A percentile compares a stretch with the other conserved stretches of the same genome.
Evolutionary conservation across 805 yeast genomes (phyloP).

Genomic region (Teunomyces barrocoloradensis): DNA sequence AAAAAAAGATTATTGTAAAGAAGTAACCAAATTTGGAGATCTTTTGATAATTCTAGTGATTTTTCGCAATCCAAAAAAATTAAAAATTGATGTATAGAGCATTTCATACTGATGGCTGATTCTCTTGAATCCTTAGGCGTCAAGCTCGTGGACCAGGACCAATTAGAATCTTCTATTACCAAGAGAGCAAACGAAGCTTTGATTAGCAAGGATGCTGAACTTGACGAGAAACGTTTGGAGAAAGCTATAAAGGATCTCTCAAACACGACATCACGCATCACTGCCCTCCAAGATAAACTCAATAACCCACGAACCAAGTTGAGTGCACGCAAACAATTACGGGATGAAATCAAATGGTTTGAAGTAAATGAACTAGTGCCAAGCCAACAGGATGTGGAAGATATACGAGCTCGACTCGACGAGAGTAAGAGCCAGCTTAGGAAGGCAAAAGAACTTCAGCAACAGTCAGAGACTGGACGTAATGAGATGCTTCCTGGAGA

Average conservation of each 20-base stretch:
- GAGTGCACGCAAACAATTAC: constrained; percentile 55
- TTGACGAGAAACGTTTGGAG: constrained; percentile 72
- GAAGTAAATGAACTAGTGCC: constrained; percentile 51
- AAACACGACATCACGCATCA: constrained; percentile 43
- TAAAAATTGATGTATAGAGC: neutral
- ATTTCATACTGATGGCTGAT: neutral
- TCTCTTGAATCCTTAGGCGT: constrained; percentile 28
- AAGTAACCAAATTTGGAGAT: neutral
- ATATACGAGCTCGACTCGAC: constrained; percentile 40
- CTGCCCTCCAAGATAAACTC: constrained; percentile 47
- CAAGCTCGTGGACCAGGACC: constrained; percentile 71
- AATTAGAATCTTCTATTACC: constrained; percentile 73
- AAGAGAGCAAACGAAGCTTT: constrained; percentile 64
- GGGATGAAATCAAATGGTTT: constrained; percentile 53
- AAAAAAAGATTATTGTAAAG: neutral
- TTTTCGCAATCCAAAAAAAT: constrained; percentile 1
- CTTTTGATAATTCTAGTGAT: neutral
- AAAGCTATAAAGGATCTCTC: constrained; percentile 54
- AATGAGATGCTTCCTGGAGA: constrained; percentile 63
- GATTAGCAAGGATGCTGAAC: constrained; percentile 59
- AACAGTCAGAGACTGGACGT: constrained; percentile 1
- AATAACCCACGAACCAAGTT: constrained; percentile 57
- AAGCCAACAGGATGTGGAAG: constrained; percentile 58
- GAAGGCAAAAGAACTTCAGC: constrained; percentile 13
- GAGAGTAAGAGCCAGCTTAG: constrained; percentile 38